Percentiles rank a stretch among this genome's conserved stretches.
Conservation (phyloP, 1,284 basidiomycete genomes). For the Tetrapyrgos nigripes region DNA sequence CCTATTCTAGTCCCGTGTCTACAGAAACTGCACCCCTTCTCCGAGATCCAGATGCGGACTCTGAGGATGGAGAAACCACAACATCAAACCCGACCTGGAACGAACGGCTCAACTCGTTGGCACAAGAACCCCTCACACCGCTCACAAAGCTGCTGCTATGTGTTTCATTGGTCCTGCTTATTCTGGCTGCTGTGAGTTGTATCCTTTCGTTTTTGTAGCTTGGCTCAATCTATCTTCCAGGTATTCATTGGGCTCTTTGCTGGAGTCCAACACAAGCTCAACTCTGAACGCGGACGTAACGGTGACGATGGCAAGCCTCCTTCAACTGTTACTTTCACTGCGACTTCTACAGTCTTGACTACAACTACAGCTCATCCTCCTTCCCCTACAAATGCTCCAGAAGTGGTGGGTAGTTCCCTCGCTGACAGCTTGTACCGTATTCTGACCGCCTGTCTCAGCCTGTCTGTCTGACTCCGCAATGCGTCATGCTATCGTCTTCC, state of each 20-base stretch:
- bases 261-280: slow-evolving; percentile 81
- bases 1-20: slow-evolving; percentile 3
- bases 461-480: slow-evolving; percentile 57
- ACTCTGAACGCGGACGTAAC: slow-evolving; percentile 49
- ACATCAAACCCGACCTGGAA: slow-evolving; percentile 43
- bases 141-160: slow-evolving; percentile 86
- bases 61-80: slow-evolving; percentile 31
- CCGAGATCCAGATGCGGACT: slow-evolving; percentile 40
- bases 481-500: slow-evolving; percentile 84
- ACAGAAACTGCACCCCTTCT: slow-evolving; percentile 65
- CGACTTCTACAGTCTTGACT: slow-evolving; percentile 36
- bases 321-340: slow-evolving; percentile 34
- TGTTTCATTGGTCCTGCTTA: slow-evolving; percentile 77
- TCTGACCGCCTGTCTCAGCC: not conserved
- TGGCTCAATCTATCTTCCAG: slow-evolving; percentile 27
- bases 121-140: slow-evolving; percentile 82
- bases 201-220: not conserved
- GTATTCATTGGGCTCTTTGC: slow-evolving; percentile 93
- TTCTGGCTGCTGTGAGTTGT: slow-evolving; percentile 69
- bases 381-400: slow-evolving; percentile 53
- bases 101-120: slow-evolving; percentile 60
- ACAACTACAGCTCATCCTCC: slow-evolving; percentile 41
- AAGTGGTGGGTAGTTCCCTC: slow-evolving; percentile 44
- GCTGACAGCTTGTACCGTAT: not conserved
- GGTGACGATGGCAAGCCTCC: slow-evolving; percentile 40